Percentiles rank a stretch among this genome's conserved stretches.
Evolutionary conservation across 2,329 filamentous ascomycete species (phyloP).

Genomic region (Epichloe aotearoae): DNA sequence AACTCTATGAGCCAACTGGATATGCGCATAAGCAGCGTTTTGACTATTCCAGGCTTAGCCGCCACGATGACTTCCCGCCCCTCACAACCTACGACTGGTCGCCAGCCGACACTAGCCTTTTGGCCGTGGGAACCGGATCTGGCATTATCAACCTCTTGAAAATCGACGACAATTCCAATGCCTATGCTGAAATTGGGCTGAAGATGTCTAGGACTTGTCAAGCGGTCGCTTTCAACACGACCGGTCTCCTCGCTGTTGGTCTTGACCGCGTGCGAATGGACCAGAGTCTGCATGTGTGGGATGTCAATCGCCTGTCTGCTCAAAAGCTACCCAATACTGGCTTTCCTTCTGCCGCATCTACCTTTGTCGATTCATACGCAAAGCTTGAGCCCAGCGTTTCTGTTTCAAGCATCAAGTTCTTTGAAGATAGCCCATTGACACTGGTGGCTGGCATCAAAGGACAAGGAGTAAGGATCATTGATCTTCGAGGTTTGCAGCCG

Average conservation of each 20-base stretch:
- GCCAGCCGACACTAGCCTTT: conserved; percentile 46
- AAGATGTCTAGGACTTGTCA: conserved; percentile 69
- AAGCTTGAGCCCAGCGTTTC: conserved; percentile 53
- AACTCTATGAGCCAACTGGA: conserved; percentile 49
- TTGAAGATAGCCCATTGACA: conserved; percentile 61
- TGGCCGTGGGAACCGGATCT: conserved; percentile 62
- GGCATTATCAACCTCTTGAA: conserved; percentile 64
- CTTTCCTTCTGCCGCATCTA: conserved; percentile 34
- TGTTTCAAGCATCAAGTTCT: conserved; percentile 75
- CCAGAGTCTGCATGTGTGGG: conserved; percentile 71
- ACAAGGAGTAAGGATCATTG: conserved; percentile 62
- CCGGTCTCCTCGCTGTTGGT: conserved; percentile 61
- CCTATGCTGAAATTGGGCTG: conserved; percentile 51
- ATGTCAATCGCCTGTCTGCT: conserved; percentile 49
- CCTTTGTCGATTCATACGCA: conserved; percentile 43
- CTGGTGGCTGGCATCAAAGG: conserved; percentile 65
- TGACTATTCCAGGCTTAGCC: conserved; percentile 42
- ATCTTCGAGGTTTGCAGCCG: conserved; percentile 51
- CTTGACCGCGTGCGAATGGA: conserved; percentile 73
- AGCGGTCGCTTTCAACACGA: conserved; percentile 65
- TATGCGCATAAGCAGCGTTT: conserved; percentile 43
- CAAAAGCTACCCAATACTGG: conserved; percentile 34
- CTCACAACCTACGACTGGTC: conserved; percentile 57
- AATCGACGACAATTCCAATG: conserved; percentile 57
- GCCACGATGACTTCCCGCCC: conserved; percentile 49